These are phyloP conservation scores for Meira nashicola DNA, from an alignment of 1,284 basidiomycete genomes.

Conservation along the genomic window DNA sequence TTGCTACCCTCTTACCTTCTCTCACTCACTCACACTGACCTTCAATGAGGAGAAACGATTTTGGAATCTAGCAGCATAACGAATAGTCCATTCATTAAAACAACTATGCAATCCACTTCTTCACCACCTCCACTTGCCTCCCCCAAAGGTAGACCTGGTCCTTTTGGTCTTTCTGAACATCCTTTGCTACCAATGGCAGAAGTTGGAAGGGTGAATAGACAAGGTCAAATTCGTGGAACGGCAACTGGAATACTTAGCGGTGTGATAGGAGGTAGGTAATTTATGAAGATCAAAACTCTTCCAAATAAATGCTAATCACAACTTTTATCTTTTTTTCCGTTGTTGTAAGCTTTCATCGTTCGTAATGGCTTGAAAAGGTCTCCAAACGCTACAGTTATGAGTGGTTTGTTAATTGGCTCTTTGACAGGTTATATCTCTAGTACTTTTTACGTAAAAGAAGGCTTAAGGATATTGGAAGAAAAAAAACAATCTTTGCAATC, in stretches of 20 bases:
- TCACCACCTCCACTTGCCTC: no score
- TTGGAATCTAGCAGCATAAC: no score
- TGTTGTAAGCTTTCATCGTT: neutral
- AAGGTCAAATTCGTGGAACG: neutral
- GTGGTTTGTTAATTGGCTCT: neutral
- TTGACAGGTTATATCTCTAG: neutral
- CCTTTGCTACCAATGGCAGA: conserved; percentile 2
- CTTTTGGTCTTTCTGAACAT: neutral
- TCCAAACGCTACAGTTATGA: no score
- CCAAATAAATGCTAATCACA: neutral
- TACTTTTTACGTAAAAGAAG: neutral
- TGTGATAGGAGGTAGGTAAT: neutral
- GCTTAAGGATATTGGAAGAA: neutral
- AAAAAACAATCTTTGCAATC: neutral
- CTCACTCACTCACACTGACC: no score
- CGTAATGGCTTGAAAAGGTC: neutral
- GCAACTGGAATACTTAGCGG: neutral
- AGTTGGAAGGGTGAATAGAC: neutral
- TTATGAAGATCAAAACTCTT: no score
- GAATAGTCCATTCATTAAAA: no score
- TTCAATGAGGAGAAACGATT: no score
- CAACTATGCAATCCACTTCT: no score
- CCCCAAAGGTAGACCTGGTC: no score
- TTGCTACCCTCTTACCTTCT: no score
- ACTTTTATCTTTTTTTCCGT: neutral